phyloP scores from a whole-genome alignment of 108 stramenopile species.

The Cyclotella distinguenda region DNA sequence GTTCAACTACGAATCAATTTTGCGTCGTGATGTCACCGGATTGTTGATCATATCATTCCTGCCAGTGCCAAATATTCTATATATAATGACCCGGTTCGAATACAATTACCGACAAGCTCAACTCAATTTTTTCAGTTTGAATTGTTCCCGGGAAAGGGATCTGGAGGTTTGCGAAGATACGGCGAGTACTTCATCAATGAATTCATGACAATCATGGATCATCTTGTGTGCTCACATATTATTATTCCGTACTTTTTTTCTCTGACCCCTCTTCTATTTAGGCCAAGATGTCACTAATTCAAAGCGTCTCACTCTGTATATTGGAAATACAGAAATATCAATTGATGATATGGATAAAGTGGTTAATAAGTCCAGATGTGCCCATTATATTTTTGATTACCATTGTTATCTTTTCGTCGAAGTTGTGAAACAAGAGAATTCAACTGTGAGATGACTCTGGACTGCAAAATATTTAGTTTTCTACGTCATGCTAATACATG shows the following conservation, averaged over 20 bases:
- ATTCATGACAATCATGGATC: too few relatives aligned
- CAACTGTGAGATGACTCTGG: constrained; percentile 54
- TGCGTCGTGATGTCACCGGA: not conserved
- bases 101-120: constrained; percentile 38
- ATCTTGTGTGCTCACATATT: too few relatives aligned
- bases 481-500: not conserved
- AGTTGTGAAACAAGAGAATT: constrained; percentile 71
- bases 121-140: constrained; percentile 80
- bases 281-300: constrained; percentile 69
- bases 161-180: constrained; percentile 72
- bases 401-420: constrained; percentile 49
- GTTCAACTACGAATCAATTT: not conserved
- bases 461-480: not conserved
- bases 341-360: constrained; percentile 60
- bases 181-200: too few relatives aligned
- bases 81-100: constrained; percentile 13
- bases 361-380: constrained; percentile 41
- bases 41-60: not conserved
- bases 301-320: constrained; percentile 55
- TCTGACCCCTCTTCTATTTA: too few relatives aligned
- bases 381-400: constrained; percentile 47
- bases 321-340: constrained; percentile 39
- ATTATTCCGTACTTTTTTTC: too few relatives aligned
- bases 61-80: constrained; percentile 50
- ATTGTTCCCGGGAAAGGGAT: constrained; percentile 61